Evolutionary conservation across 2,329 filamentous ascomycete genomes (phyloP), one percentile per base, ranked within the genome.

Genomic region (Xylariaceae sp.): DNA sequence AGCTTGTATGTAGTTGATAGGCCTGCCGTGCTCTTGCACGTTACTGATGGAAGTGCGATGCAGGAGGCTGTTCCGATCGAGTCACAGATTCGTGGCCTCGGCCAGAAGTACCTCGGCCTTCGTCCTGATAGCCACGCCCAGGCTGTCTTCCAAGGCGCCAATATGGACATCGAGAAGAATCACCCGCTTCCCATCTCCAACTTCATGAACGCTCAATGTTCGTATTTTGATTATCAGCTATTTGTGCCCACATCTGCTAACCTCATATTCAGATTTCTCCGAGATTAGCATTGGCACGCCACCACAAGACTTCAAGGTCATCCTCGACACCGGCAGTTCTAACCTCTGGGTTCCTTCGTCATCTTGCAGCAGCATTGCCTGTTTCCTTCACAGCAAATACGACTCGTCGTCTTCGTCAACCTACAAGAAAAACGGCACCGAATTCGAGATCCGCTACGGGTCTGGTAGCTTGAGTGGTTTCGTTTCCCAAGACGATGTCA

Each of bases 141-240:
- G 63, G 84, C 86, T 71, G 85, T 95, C 73, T 95, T 96, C 80
- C 86, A 85, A 70, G 83, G 88, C 64, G 81, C 84, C 53, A 81
- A 85, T 49, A 75, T 89, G 68, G 78, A 86, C 63, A 74, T 78
- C 53, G 80, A 88, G 61, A 78, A 74, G 61, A 80, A 82, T 56
- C 92, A 97, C 74, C 83, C 86, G 54, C 88, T 99, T 40, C 89
- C 92, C 54, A 86, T 99, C 66, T 89, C 85, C 76, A 99, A 99
- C 85, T 99, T 96, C 78, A 78, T 97, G 79, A 99, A 99, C 70
- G 94, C 94, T 55, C 94, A 99, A 76, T 99, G 92, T 96, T 86
- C 69, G 88, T 76, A 49, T 22, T 34, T 36, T 32, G n/a, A 2
- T 18, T 3, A 9, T 29, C 26, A 13, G 5, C 7, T 34, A 6